Conservation (phyloP, 176 grass and related monocot species). For the Carex cristatella region DNA sequence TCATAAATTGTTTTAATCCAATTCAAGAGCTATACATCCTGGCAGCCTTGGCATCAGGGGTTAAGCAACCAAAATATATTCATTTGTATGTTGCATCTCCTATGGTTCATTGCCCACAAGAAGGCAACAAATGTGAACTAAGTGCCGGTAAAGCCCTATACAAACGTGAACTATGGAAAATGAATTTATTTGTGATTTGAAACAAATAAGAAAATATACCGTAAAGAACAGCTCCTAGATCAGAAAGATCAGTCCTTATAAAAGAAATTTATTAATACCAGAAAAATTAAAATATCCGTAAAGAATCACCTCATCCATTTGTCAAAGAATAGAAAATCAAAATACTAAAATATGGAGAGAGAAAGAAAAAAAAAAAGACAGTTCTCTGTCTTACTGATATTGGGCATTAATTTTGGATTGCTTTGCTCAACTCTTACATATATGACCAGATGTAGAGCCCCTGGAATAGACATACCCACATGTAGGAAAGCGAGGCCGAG, state of each 20-base stretch:
- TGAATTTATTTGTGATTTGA: not conserved
- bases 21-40: not conserved
- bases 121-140: not conserved
- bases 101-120: not conserved
- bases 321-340: not conserved
- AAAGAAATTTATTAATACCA: not conserved
- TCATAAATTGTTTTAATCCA: not conserved
- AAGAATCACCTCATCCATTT: not conserved
- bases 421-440: not conserved
- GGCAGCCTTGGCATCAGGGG: not conserved
- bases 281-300: not conserved
- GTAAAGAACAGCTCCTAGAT: not conserved
- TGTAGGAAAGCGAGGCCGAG: not conserved
- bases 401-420: not conserved
- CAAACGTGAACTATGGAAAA: not conserved
- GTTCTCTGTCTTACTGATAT: not conserved
- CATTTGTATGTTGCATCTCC: not conserved
- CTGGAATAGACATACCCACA: not conserved
- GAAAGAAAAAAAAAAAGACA: not conserved
- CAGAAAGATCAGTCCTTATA: not conserved
- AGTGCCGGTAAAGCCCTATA: not conserved
- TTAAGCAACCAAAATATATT: not conserved
- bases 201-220: not conserved
- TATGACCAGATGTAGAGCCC: not conserved
- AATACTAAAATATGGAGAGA: not conserved